These are phyloP conservation scores for Hura crepitans DNA, from an alignment of 441 rosid species.

Conservation along the genomic window DNA sequence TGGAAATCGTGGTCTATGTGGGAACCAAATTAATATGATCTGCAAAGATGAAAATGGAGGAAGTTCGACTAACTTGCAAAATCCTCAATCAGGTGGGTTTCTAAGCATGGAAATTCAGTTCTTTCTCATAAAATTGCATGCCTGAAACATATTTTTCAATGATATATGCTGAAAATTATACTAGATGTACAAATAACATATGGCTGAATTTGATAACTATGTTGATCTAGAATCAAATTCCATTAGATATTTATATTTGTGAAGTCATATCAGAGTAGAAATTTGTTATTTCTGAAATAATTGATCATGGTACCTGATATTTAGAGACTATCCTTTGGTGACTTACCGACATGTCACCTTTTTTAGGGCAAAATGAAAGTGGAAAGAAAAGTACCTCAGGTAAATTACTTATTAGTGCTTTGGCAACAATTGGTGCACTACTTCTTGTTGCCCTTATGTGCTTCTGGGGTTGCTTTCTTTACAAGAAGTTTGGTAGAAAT, in stretches of 20 bases:
- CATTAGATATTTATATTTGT: not conserved
- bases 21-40: conserved; percentile 57
- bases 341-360: conserved; percentile 24
- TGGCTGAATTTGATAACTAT: not conserved
- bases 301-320: not conserved
- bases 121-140: conserved; percentile 11
- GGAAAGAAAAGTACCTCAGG: conserved; percentile 76
- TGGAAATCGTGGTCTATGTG: conserved; percentile 85
- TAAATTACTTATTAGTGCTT: conserved; percentile 76
- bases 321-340: conserved; percentile 8
- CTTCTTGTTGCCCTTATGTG: conserved; percentile 99
- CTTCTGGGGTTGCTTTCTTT: conserved; percentile 98
- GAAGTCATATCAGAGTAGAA: not conserved
- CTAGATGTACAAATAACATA: not conserved
- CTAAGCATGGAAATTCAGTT: conserved; percentile 7
- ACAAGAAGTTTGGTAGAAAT: conserved; percentile 89
- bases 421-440: conserved; percentile 89
- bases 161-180: not conserved
- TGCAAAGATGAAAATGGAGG: conserved; percentile 63
- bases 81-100: conserved; percentile 48
- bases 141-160: not conserved
- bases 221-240: not conserved
- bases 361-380: conserved; percentile 57
- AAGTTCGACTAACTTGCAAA: conserved; percentile 36
- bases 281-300: conserved; percentile 5